These are phyloP conservation scores for Hortiboletus rubellus DNA, from an alignment of 1,284 basidiomycete genomes.

Conservation along the genomic window DNA sequence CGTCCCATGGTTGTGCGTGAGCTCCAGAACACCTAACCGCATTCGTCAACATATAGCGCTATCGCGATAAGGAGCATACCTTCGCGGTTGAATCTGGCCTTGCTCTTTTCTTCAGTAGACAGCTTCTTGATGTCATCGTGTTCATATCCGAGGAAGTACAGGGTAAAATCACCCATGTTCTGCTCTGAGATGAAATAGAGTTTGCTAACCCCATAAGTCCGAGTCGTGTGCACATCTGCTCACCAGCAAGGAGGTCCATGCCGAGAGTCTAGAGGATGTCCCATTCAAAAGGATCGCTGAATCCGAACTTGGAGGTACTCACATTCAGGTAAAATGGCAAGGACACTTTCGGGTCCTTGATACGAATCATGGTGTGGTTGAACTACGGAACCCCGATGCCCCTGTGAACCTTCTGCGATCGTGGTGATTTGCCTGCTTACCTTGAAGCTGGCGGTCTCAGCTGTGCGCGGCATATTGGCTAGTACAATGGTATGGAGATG, in stretches of 20 bases:
- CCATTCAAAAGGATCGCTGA: slow-evolving; percentile 3
- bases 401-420: background rate
- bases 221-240: slow-evolving; percentile 5
- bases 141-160: slow-evolving; percentile 83
- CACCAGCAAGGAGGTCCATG: slow-evolving; percentile 80
- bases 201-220: background rate
- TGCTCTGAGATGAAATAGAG: slow-evolving; percentile 40
- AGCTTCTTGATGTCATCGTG: slow-evolving; percentile 48
- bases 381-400: slow-evolving; percentile 47
- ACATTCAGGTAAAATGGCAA: slow-evolving; percentile 76
- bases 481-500: slow-evolving; percentile 9
- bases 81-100: slow-evolving; percentile 59
- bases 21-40: slow-evolving; percentile 70
- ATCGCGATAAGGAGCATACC: slow-evolving; percentile 40
- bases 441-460: slow-evolving; percentile 68
- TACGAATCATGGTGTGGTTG: slow-evolving; percentile 89
- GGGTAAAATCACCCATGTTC: slow-evolving; percentile 61
- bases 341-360: slow-evolving; percentile 85
- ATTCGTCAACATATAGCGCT: background rate
- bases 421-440: slow-evolving; percentile 32
- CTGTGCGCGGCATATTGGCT: slow-evolving; percentile 57
- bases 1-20: slow-evolving; percentile 90
- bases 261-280: slow-evolving; percentile 60
- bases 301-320: slow-evolving; percentile 15
- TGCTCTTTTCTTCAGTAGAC: slow-evolving; percentile 49